Evolutionary conservation across 2,329 filamentous ascomycete genomes (phyloP).

Genomic region (Aspergillus fischeri): DNA sequence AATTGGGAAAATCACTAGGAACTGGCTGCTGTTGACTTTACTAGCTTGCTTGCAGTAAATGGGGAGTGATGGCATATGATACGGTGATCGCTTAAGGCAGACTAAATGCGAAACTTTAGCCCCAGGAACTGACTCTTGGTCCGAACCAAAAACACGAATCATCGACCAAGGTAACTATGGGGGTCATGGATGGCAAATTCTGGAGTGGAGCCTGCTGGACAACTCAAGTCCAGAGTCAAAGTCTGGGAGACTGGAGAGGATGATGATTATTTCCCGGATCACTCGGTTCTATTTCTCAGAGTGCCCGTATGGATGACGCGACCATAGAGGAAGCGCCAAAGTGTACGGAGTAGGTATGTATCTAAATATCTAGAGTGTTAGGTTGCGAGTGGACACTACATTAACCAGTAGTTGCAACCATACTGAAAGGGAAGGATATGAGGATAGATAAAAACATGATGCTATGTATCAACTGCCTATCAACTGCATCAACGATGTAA

Average conservation of each 20-base stretch:
- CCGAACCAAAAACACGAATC: background rate
- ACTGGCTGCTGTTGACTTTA: no score
- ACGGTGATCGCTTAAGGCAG: background rate
- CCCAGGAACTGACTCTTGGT: background rate
- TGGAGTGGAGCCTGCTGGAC: background rate
- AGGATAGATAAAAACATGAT: background rate
- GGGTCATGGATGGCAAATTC: background rate
- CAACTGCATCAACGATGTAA: background rate
- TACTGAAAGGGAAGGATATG: background rate
- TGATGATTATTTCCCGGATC: background rate
- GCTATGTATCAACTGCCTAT: background rate
- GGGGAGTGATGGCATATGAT: background rate
- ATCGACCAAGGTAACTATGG: background rate
- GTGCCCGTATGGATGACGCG: background rate
- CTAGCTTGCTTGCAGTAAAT: no score
- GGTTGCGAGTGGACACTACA: background rate
- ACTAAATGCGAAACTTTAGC: background rate
- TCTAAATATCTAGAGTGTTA: no score
- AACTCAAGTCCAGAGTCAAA: background rate
- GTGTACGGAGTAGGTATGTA: background rate
- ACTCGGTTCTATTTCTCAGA: background rate
- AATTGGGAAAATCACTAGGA: no score
- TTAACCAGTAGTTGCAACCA: background rate
- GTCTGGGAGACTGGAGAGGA: background rate
- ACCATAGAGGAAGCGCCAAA: background rate